Conservation (phyloP, 352 stramenopile species). For the Lagenidium giganteum region DNA sequence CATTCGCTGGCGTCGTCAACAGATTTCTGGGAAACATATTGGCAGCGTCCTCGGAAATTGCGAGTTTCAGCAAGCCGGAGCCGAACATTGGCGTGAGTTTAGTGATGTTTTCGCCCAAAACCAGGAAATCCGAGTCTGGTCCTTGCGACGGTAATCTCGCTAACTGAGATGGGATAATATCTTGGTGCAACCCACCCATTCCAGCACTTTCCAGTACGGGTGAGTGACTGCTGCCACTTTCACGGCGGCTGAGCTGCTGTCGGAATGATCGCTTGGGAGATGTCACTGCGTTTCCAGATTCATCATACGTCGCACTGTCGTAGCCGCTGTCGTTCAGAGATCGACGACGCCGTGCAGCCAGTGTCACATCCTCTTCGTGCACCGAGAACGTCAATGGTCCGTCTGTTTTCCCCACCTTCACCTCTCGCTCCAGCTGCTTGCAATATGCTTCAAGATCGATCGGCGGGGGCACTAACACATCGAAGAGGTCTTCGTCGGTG, state of each 20-base stretch:
- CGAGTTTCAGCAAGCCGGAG: slow-evolving; percentile 21
- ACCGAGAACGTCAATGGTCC: slow-evolving; percentile 11
- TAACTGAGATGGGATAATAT: slow-evolving; percentile 21
- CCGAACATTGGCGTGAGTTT: slow-evolving; percentile 44
- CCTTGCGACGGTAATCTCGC: slow-evolving; percentile 28
- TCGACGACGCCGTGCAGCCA: slow-evolving; percentile 4
- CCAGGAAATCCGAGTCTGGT: slow-evolving; percentile 43
- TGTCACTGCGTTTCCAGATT: slow-evolving; percentile 18
- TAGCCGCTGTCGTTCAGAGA: slow-evolving; percentile 14
- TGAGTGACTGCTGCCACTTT: slow-evolving; percentile 16
- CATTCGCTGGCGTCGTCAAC: slow-evolving; percentile 46
- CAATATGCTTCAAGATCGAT: slow-evolving; percentile 83
- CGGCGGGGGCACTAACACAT: slow-evolving; percentile 65
- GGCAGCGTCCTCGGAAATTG: slow-evolving; percentile 57
- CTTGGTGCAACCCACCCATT: not conserved
- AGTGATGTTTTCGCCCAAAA: slow-evolving; percentile 58
- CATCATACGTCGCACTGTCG: slow-evolving; percentile 17
- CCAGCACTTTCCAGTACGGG: no score
- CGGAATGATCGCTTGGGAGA: slow-evolving; percentile 44
- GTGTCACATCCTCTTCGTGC: slow-evolving; percentile 11
- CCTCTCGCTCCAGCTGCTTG: slow-evolving; percentile 53
- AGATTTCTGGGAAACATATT: slow-evolving; percentile 73
- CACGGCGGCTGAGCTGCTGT: slow-evolving; percentile 33
- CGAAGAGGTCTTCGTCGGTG: slow-evolving; percentile 82
- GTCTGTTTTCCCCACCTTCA: no score